Base-by-base conservation (phyloP, 73 alveolate genomes). In the Paramecium sonneborni region DNA sequence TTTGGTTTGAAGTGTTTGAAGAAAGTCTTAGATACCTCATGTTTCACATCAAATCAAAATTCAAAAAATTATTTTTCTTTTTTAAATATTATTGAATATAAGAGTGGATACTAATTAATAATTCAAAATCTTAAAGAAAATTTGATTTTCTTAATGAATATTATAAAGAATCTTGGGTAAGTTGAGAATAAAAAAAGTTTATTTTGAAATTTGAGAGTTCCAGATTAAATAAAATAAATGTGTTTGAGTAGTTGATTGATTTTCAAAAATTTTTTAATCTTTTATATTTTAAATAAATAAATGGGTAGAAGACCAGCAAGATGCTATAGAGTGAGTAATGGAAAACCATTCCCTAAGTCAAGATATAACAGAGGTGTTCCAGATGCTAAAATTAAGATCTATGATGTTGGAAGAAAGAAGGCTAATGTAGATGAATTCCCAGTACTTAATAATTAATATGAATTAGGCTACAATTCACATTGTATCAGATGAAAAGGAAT, bases 341-440 rank as follows among this genome's bases (percentile, higher is more conserved):
- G 95, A 96, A 98, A 98, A 97, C 99, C 99, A 20, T 98, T 95
- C 95, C 99, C 99, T 69, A 98, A 98, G 96, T 95, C 99, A 85
- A 94, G 99, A 88, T 98, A 95, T 94, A 93, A 96, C 95, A 96
- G 99, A 68, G 99, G 99, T 92, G 99, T 97, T 94, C 99, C 99
- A 10, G 99, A 98, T 92, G 97, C 99, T 34, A 98, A 95, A 97
- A 92, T 98, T 92, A 97, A 99, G 67, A 96, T 98, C 87, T 98
- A 97, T 92, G 99, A 98, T 94, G 96, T 94, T 74, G 99, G 99
- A 30, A 95, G 86, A 82, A 95, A 95, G 97, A 93, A 92, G 93
- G 99, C 99, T 28, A 93, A 84, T 69, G 96, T 85, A 76, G 98
- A 94, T 11, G 98, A 93, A 48, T 96, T 97, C 97, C 99, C 99